Evolutionary conservation across 73 alveolate species (phyloP).

Genomic region (Tetrahymena thermophila): DNA sequence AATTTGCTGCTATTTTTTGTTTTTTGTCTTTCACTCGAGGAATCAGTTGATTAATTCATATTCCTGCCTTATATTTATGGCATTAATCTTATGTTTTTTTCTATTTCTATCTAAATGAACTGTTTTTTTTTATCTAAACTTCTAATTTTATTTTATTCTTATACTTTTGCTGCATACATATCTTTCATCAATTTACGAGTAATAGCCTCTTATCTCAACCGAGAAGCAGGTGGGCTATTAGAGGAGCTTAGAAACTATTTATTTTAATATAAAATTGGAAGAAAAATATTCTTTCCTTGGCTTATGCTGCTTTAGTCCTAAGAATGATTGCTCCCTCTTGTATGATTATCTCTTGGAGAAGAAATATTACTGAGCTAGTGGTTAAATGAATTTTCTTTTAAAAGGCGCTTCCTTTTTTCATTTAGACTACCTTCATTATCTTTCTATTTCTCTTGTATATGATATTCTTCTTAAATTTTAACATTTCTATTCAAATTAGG

Average conservation of each 20-base stretch:
- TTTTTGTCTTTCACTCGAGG: neutral
- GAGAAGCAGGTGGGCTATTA: neutral
- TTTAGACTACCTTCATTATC: neutral
- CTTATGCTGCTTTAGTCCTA: neutral
- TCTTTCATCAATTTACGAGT: neutral
- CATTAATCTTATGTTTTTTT: neutral
- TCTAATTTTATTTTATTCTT: neutral
- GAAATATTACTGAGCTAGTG: neutral
- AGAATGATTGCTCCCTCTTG: neutral
- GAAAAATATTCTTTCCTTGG: neutral
- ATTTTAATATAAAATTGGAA: neutral
- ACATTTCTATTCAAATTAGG: neutral
- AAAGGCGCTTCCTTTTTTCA: neutral
- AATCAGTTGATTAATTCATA: neutral
- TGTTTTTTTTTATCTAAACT: neutral
- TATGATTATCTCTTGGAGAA: neutral
- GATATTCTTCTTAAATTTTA: neutral
- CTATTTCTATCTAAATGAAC: neutral
- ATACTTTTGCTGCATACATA: neutral
- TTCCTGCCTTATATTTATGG: neutral
- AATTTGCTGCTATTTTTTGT: neutral
- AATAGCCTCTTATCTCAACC: neutral
- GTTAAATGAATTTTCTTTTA: neutral
- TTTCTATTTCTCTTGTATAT: neutral
- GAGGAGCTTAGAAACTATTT: neutral